Conservation (phyloP, 2,329 filamentous ascomycete genomes). For the Sporothrix pseudoabietina region DNA sequence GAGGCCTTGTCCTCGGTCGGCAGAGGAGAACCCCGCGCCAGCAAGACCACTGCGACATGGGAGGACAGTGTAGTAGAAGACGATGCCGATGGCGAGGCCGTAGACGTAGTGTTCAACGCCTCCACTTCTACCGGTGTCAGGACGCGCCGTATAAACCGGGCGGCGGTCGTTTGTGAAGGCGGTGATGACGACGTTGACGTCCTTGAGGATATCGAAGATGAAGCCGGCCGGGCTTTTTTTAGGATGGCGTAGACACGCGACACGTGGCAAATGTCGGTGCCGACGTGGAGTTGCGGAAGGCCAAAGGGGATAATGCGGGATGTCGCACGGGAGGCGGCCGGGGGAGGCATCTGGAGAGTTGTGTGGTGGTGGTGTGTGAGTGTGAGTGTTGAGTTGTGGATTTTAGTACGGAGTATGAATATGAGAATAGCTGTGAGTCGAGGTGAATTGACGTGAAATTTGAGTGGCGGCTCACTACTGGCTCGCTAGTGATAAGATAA, state of each 20-base stretch:
- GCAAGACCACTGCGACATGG: conserved; percentile 26
- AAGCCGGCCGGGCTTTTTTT: not conserved
- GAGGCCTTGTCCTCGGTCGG: not conserved
- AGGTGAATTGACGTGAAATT: not conserved
- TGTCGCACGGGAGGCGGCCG: not conserved
- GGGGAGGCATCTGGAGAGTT: conserved; percentile 4
- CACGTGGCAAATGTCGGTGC: conserved; percentile 77
- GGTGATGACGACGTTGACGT: not conserved
- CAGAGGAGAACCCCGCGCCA: not conserved
- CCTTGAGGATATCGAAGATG: not conserved
- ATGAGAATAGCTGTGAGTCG: not conserved
- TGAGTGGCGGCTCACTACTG: not conserved
- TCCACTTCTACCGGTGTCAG: conserved; percentile 48
- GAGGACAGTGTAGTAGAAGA: not conserved
- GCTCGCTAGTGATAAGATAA: conserved; percentile 17
- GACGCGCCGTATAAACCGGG: conserved; percentile 53
- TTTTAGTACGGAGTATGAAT: no score
- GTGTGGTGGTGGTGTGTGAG: not conserved
- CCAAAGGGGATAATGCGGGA: conserved; percentile 53
- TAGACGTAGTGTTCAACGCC: not conserved
- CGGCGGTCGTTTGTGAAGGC: conserved; percentile 41
- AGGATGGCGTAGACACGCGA: conserved; percentile 65
- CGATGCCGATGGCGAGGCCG: not conserved
- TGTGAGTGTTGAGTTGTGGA: not conserved
- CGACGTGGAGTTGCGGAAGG: conserved; percentile 63